Percentiles rank a stretch among this genome's conserved stretches.
These are phyloP conservation scores for Penicillium nordicum DNA, from an alignment of 2,329 filamentous ascomycete species.

Conservation along the genomic window DNA sequence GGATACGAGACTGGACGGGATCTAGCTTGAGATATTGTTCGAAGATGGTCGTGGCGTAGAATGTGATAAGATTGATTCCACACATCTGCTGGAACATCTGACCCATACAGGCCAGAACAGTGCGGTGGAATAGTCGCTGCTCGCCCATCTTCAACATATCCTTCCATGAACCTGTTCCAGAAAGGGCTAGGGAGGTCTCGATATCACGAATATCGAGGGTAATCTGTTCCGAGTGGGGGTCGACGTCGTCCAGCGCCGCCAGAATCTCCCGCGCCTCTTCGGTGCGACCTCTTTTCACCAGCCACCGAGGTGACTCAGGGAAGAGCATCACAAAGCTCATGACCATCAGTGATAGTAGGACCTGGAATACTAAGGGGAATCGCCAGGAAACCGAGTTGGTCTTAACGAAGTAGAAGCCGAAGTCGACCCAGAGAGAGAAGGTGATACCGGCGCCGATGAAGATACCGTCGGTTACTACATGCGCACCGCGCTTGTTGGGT, in stretches of 20 bases:
- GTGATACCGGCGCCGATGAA: constrained; percentile 48
- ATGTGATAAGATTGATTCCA: constrained; percentile 38
- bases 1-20: constrained; percentile 3
- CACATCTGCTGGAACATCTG: constrained; percentile 40
- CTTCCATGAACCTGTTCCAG: constrained; percentile 33
- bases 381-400: constrained; percentile 43
- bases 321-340: constrained; percentile 33
- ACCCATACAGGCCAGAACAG: constrained; percentile 31
- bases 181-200: constrained; percentile 40
- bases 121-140: constrained; percentile 35
- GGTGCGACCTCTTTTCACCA: constrained; percentile 44
- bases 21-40: constrained; percentile 7
- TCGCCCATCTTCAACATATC: constrained; percentile 40
- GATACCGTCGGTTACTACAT: constrained; percentile 51
- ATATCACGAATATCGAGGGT: constrained; percentile 40
- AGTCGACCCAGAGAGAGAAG: constrained; percentile 49
- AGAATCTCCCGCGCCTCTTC: constrained; percentile 36
- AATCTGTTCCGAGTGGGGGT: constrained; percentile 38
- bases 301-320: constrained; percentile 45
- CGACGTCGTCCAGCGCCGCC: constrained; percentile 44
- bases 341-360: constrained; percentile 34
- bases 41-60: constrained; percentile 25
- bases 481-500: constrained; percentile 23
- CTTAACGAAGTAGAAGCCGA: constrained; percentile 42
- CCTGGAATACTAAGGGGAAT: constrained; percentile 41